A percentile compares a stretch with the other conserved stretches of the same genome.
phyloP scores from a whole-genome alignment of 345 rosid species.

The Hevea brasiliensis region DNA sequence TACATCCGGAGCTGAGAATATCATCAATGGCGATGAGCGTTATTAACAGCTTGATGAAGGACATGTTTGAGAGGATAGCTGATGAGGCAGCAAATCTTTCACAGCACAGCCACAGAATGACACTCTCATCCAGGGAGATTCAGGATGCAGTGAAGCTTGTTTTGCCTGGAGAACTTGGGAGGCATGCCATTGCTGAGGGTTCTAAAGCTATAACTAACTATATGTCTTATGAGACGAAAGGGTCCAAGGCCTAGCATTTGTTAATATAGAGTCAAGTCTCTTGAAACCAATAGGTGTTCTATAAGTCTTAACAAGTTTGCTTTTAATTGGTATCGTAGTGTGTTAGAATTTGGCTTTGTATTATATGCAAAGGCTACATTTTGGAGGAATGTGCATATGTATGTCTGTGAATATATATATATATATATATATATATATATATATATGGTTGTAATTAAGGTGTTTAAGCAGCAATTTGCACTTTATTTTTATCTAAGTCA shows the following conservation, averaged over 20 bases:
- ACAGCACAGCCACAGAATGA: conserved; percentile 33
- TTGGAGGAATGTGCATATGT: too few relatives aligned
- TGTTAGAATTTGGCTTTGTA: too few relatives aligned
- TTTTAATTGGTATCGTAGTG: too few relatives aligned
- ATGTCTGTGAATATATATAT: too few relatives aligned
- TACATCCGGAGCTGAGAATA: conserved; percentile 66
- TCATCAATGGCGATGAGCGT: conserved; percentile 70
- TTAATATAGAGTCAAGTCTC: too few relatives aligned
- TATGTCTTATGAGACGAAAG: conserved; percentile 17
- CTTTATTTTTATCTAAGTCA: too few relatives aligned
- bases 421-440: too few relatives aligned
- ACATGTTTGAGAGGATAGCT: conserved; percentile 72
- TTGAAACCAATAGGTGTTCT: too few relatives aligned
- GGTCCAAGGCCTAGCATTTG: neutral
- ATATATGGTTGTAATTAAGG: too few relatives aligned
- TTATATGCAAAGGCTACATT: too few relatives aligned
- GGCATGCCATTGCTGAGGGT: conserved; percentile 75
- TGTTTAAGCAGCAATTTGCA: too few relatives aligned
- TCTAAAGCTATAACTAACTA: conserved; percentile 60
- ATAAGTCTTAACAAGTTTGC: too few relatives aligned
- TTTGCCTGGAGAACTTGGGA: conserved; percentile 76
- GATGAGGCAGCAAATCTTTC: conserved; percentile 56
- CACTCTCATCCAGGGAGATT: conserved; percentile 67
- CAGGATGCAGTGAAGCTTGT: conserved; percentile 66
- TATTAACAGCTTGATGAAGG: conserved; percentile 63